Conservation (phyloP, 495 filamentous ascomycete genomes). For the Rostrohypoxylon terebratum region DNA sequence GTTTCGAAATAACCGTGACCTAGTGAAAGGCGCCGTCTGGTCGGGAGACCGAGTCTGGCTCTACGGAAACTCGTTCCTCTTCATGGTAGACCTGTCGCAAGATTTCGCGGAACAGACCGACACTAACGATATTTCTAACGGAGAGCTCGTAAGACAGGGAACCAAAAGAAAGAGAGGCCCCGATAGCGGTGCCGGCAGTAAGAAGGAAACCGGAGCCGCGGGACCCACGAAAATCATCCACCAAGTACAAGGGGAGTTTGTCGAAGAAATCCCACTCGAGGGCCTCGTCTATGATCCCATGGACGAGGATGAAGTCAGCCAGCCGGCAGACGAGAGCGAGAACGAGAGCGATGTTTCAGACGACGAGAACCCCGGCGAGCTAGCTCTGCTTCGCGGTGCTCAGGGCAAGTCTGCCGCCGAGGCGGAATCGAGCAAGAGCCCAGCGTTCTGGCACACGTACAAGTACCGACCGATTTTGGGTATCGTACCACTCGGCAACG, state of each 20-base stretch:
- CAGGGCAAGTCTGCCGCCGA: conserved; percentile 36
- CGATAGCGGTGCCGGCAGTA: conserved; percentile 68
- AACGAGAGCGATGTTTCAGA: conserved; percentile 61
- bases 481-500: conserved; percentile 74
- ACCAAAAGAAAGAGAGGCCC: conserved; percentile 68
- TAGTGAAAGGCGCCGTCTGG: conserved; percentile 87
- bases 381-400: conserved; percentile 52
- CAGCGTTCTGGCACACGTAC: conserved; percentile 80
- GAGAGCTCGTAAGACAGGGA: conserved; percentile 52
- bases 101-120: conserved; percentile 64
- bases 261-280: conserved; percentile 44
- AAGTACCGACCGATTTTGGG: conserved; percentile 93
- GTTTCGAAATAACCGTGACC: conserved; percentile 76
- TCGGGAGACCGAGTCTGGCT: conserved; percentile 84
- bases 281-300: conserved; percentile 38
- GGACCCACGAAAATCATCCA: conserved; percentile 50
- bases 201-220: conserved; percentile 64
- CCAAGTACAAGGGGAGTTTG: conserved; percentile 43
- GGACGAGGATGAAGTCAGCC: conserved; percentile 56
- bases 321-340: conserved; percentile 52
- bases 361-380: conserved; percentile 52
- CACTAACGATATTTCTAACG: conserved; percentile 34
- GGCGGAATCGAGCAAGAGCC: conserved; percentile 38
- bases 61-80: conserved; percentile 85
- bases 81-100: conserved; percentile 87